Evolutionary conservation across 2,329 filamentous ascomycete genomes (phyloP).

Genomic region (Trichoderma aggressivum): DNA sequence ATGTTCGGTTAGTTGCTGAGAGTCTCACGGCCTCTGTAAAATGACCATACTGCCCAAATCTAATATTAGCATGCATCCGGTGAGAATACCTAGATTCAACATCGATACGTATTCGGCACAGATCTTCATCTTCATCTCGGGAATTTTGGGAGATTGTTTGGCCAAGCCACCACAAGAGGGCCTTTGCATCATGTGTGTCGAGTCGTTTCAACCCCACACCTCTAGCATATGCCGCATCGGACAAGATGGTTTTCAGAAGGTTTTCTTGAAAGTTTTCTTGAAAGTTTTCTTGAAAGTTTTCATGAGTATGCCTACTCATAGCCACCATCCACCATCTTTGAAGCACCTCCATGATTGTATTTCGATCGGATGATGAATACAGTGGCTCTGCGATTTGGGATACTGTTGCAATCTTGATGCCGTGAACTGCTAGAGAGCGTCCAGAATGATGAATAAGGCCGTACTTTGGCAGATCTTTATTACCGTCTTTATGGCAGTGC

Average conservation of each 20-base stretch:
- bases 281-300: background rate
- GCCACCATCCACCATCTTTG: background rate
- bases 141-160: background rate
- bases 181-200: background rate
- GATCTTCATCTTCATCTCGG: background rate
- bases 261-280: background rate
- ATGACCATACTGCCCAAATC: background rate
- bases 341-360: background rate
- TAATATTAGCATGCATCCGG: no score
- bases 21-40: background rate
- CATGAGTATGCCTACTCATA: fast-evolving
- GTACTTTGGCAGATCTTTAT: background rate
- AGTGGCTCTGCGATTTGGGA: background rate
- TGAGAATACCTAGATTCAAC: no score
- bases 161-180: background rate
- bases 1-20: background rate
- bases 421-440: background rate
- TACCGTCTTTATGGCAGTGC: background rate
- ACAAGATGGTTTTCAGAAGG: background rate
- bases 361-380: background rate
- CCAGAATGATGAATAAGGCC: background rate
- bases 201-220: background rate
- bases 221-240: background rate
- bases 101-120: fast-evolving
- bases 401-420: background rate